phyloP scores from a whole-genome alignment of 208 protist genomes.

The Leishmania major region DNA sequence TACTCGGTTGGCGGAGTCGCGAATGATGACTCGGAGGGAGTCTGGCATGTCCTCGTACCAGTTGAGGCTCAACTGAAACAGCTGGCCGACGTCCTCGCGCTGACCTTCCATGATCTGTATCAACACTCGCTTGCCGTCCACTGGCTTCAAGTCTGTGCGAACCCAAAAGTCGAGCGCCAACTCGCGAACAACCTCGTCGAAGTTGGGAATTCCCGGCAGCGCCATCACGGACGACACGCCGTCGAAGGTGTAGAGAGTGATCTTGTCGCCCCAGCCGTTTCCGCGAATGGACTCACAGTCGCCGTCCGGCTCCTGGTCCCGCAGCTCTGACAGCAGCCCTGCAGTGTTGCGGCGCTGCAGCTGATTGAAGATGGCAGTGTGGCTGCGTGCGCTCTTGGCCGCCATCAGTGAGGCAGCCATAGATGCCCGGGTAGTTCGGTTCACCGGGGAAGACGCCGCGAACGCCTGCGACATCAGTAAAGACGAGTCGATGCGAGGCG shows the following conservation, averaged over 20 bases:
- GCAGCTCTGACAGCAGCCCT: conserved; percentile 47
- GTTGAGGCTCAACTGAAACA: conserved; percentile 84
- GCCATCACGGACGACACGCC: conserved; percentile 76
- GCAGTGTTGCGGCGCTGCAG: conserved; percentile 65
- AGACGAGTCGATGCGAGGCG: conserved; percentile 66
- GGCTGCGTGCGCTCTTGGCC: conserved; percentile 40
- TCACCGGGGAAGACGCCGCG: conserved; percentile 34
- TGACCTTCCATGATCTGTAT: conserved; percentile 87
- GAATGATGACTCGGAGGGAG: conserved; percentile 66
- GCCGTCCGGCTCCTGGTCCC: conserved; percentile 11
- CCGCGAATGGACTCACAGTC: conserved; percentile 52
- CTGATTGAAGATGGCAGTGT: conserved; percentile 58
- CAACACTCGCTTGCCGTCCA: conserved; percentile 59
- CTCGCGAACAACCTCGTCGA: conserved; percentile 82
- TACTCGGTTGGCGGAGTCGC: conserved; percentile 86
- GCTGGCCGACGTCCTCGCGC: conserved; percentile 72
- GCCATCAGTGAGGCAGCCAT: conserved; percentile 20
- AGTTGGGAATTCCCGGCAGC: conserved; percentile 80
- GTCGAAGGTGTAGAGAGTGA: conserved; percentile 70
- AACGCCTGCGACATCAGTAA: conserved; percentile 58
- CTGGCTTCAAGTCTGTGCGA: conserved; percentile 56
- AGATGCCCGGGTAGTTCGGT: conserved; percentile 21
- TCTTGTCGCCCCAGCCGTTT: conserved; percentile 80
- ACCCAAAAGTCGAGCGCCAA: conserved; percentile 90
- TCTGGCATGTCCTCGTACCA: conserved; percentile 78